Base-by-base conservation (phyloP, 1,284 basidiomycete genomes). In the Clitocybe nebularis region DNA sequence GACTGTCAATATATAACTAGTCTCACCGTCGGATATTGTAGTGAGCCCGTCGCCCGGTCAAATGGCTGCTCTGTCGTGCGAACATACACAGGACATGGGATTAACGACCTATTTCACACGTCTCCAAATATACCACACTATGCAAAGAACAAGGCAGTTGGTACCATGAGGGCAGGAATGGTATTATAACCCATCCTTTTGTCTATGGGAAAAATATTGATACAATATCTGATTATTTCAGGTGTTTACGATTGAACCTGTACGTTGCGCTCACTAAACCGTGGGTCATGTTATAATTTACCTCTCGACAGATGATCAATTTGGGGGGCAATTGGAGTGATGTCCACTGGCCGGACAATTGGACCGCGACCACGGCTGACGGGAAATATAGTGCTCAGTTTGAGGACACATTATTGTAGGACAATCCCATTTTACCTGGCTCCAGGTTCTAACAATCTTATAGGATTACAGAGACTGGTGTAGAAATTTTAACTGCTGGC, bases 341-440 rank as follows among this genome's bases (percentile, higher is more conserved):
- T 40, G 69, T 82, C 10, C 89, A 91, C 60, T 92, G 89, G 89
- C 84, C 84, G 17, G 89, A 92, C 61, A 83, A 90, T 57, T 97
- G 94, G 94, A 97, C 93, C 2, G 92, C 93, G 0, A 89, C 89
- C 13, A 98, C 94, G 2, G 63, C 75, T 2, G 93, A 97, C 64
- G 94, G 93, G 21, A 86, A 87, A 60, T 74, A 77, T 47, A 93
- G 88, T 50, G 94, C 94, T 4, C 94, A 98, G 58, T 97, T 96
- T 57, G 94, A 98, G 63, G 94, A 98, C 56, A 96, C 93, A 4
- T 51, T 77, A 22, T 63, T 98, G 86, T 93, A 55, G 58, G 88
- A 74, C 37, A 36, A 28, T 22, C 40, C 40, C 13, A 11, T 19
- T 23, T 3, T 32, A 1, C n/a, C 3, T 25, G 11, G 7, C 35